Evolutionary conservation across 2,329 filamentous ascomycete species (phyloP).

Genomic region (Chaetomium olivaceum): DNA sequence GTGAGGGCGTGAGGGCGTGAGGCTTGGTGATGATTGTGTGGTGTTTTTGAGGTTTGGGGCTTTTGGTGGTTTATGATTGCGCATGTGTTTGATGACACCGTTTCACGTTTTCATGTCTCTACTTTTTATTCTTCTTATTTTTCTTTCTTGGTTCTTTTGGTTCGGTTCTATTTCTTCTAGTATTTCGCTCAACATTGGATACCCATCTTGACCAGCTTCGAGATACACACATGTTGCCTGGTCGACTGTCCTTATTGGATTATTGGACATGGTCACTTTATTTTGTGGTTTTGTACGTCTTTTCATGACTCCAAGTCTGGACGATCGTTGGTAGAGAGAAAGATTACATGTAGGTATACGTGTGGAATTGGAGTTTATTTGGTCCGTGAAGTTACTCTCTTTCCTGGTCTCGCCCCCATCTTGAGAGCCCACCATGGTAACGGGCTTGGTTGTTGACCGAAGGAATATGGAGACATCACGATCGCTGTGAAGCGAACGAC

Average conservation of each 20-base stretch:
- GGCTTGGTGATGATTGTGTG: background rate
- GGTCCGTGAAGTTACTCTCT: background rate
- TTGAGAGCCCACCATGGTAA: background rate
- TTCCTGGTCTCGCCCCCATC: background rate
- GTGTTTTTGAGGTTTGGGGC: background rate
- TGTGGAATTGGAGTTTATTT: background rate
- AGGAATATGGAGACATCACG: background rate
- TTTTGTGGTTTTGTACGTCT: background rate
- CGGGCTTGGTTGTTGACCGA: background rate
- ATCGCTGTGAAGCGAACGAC: no score
- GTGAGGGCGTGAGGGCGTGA: background rate
- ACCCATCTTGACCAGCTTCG: slow-evolving; percentile 13
- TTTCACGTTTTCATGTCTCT: background rate
- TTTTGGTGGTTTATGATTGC: background rate
- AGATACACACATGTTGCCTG: background rate
- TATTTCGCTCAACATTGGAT: slow-evolving; percentile 2
- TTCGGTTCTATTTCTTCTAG: background rate
- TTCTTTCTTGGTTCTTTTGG: background rate
- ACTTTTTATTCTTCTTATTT: background rate
- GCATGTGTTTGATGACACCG: background rate
- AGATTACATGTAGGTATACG: background rate
- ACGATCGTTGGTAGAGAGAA: background rate
- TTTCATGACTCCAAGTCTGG: background rate
- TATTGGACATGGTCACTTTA: background rate
- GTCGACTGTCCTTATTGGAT: slow-evolving; percentile 11